phyloP scores from a whole-genome alignment of 164 flowering plant species.

The Tetrastigma voinierianum region DNA sequence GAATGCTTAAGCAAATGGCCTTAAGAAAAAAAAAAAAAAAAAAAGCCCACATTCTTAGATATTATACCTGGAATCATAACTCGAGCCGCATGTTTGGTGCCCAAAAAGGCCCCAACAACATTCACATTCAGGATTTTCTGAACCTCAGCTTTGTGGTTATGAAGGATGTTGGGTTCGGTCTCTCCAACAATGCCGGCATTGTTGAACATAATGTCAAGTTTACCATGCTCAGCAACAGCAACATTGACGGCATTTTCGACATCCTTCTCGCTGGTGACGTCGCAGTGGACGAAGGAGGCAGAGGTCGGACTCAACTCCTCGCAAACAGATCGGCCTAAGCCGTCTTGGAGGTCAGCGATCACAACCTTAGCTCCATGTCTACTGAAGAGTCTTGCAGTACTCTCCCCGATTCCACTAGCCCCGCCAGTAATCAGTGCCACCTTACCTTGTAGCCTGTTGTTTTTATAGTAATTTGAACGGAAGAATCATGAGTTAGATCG shows the following conservation, averaged over 20 bases:
- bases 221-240: slow-evolving; percentile 24
- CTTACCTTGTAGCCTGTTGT: slow-evolving; percentile 22
- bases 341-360: slow-evolving; percentile 30
- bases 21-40: too few relatives aligned
- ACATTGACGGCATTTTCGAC: slow-evolving; percentile 27
- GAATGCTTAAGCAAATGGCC: too few relatives aligned
- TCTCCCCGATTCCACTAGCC: slow-evolving; percentile 25
- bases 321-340: slow-evolving; percentile 13
- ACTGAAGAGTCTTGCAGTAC: slow-evolving; percentile 13
- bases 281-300: slow-evolving; percentile 26
- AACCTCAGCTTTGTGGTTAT: slow-evolving; percentile 17
- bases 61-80: slow-evolving; percentile 34
- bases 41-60: too few relatives aligned
- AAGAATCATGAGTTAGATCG: too few relatives aligned
- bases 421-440: slow-evolving; percentile 27
- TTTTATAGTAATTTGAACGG: too few relatives aligned
- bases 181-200: slow-evolving; percentile 24
- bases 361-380: slow-evolving; percentile 25
- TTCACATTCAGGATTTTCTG: slow-evolving; percentile 26
- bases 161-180: slow-evolving; percentile 13
- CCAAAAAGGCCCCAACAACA: slow-evolving; percentile 26
- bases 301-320: background rate
- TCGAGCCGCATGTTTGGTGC: slow-evolving; percentile 49
- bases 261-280: slow-evolving; percentile 31
- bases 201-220: slow-evolving; percentile 39